phyloP scores from a whole-genome alignment of 2,329 filamentous ascomycete species.

The Scorias spongiosa region DNA sequence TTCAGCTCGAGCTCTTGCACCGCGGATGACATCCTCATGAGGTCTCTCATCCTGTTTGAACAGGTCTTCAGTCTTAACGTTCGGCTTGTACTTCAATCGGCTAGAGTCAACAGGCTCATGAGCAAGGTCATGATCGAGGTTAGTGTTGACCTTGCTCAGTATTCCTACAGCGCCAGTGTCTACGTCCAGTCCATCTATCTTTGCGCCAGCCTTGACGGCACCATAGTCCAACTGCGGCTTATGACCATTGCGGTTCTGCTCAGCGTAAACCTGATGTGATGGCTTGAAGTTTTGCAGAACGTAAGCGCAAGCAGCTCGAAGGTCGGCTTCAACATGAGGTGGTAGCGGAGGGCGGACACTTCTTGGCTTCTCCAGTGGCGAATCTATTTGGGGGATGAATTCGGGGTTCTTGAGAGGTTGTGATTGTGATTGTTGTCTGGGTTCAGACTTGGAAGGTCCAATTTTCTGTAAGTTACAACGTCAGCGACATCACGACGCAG shows the following conservation, averaged over 20 bases:
- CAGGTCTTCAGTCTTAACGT: constrained; percentile 9
- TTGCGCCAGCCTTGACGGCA: constrained; percentile 11
- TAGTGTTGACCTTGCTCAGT: not conserved
- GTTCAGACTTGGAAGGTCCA: constrained; percentile 12
- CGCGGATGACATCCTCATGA: constrained; percentile 1
- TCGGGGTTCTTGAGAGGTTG: not conserved
- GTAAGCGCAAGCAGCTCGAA: constrained; percentile 30
- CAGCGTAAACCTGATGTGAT: constrained; percentile 17
- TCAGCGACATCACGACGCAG: not conserved
- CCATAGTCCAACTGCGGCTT: constrained; percentile 20
- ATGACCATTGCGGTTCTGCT: constrained; percentile 13
- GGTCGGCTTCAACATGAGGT: constrained; percentile 26
- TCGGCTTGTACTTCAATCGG: constrained; percentile 7
- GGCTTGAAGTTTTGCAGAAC: constrained; percentile 25
- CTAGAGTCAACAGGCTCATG: not conserved
- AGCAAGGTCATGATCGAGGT: not conserved
- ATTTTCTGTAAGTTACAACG: constrained; percentile 12
- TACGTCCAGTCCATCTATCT: not conserved
- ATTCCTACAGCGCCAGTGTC: not conserved
- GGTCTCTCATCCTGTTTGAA: constrained; percentile 6
- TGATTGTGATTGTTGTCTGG: constrained; percentile 2
- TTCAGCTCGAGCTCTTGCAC: constrained; percentile 13
- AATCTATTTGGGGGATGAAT: constrained; percentile 9
- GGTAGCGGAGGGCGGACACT: constrained; percentile 30
- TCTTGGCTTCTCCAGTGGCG: constrained; percentile 25